Base-by-base conservation (phyloP, 2,329 filamentous ascomycete genomes). In the Chrysoporthe austroafricana region DNA sequence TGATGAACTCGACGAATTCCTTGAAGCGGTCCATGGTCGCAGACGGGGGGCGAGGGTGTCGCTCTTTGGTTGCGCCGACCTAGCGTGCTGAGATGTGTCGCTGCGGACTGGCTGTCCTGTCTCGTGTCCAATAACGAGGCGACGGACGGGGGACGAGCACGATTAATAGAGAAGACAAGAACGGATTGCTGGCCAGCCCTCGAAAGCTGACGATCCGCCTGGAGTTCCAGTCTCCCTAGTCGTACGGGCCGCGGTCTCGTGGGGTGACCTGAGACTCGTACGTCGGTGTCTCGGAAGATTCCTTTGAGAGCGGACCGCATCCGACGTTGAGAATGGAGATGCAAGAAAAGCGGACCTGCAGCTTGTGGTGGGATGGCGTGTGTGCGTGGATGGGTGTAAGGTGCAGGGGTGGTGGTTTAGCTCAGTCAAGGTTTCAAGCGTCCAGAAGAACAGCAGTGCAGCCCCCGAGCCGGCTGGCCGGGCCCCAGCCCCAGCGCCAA, bases 1-100 rank as follows among this genome's bases (percentile, higher is more conserved):
- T 79, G 67, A 88, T 78, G 69, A 81, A 80, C 77, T 87, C 84
- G 73, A 87, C 72, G 73, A 82, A 73, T 62, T 77, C 71, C 67
- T 77, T 75, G 66, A 83, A 75, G 70, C 74, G 73, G 61, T 77
- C 75, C 78, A 84, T 83, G 70, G 71, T 21, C 44, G 58, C 14
- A 48, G 42, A 36, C 26, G 69, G 43, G 32, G 26, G 14, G 21
- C 16, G 32, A 39, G 36, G 36, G 18, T 32, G 34, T 7, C 44
- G 48, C 48, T 39, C 34, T 42, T 32, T 11, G 11, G 8, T 26
- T 46, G 60, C 26, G 59, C 42, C 21, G 43, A 36, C 14, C n/a
- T 57, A 13, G 16, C 13, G 26, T 65, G 62, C 52, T 57, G 62
- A 18, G 46, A 43, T 54, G 36, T 39, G 18, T 18, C 8, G 14